These are phyloP conservation scores for Beauveria sp. DNA, from an alignment of 2,329 filamentous ascomycete genomes.

Conservation along the genomic window DNA sequence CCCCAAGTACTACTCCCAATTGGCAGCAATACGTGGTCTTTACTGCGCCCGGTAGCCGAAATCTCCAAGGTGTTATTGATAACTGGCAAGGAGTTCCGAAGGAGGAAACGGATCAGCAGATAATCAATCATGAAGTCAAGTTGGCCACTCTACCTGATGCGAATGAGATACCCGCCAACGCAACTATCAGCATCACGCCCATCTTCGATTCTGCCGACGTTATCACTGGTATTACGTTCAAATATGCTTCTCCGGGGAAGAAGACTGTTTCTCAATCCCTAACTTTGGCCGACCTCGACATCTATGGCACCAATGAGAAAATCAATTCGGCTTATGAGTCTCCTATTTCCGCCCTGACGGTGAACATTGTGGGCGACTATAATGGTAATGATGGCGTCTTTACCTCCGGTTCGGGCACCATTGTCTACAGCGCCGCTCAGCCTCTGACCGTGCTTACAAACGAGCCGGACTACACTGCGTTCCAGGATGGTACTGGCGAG, in stretches of 20 bases:
- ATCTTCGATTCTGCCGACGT: not conserved
- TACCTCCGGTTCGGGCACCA: not conserved
- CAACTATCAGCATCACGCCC: not conserved
- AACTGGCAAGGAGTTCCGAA: not conserved
- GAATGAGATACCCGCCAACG: not conserved
- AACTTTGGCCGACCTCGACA: not conserved
- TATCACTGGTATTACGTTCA: not conserved
- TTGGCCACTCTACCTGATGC: not conserved
- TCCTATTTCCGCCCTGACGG: not conserved
- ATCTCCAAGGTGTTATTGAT: not conserved
- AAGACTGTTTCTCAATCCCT: not conserved
- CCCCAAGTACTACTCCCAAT: not conserved
- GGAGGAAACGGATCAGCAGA: not conserved
- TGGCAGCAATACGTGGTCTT: not conserved
- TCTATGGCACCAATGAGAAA: not conserved
- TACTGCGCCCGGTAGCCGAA: not conserved
- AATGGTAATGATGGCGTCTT: not conserved
- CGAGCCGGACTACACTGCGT: not conserved
- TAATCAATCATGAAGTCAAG: not conserved
- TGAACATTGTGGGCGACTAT: not conserved
- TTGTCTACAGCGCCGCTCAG: not conserved
- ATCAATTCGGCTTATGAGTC: slow-evolving; percentile 19
- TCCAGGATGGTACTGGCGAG: not conserved
- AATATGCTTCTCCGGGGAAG: not conserved
- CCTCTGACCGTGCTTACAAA: not conserved